Conservation (phyloP, 345 rosid genomes). For the Jatropha curcas region DNA sequence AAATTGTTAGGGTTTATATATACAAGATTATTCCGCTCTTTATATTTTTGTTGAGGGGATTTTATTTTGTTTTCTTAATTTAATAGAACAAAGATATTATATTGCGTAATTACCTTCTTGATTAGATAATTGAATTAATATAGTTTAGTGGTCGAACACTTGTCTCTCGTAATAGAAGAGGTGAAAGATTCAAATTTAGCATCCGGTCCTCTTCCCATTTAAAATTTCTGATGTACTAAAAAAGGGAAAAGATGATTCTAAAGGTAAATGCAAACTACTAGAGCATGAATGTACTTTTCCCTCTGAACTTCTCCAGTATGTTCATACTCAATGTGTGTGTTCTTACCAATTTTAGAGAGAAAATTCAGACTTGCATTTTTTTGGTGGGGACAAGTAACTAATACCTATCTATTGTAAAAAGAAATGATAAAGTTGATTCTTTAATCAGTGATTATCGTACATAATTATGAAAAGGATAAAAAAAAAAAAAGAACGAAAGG, state of each 20-base stretch:
- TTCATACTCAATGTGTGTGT: too few relatives aligned
- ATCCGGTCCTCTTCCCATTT: too few relatives aligned
- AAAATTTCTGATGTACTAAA: too few relatives aligned
- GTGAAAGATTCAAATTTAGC: too few relatives aligned
- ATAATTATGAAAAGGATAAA: conserved; percentile 3
- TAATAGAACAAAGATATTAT: not conserved
- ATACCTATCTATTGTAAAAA: not conserved
- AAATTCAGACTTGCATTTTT: not conserved
- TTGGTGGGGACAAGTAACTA: conserved; percentile 10
- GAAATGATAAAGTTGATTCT: not conserved
- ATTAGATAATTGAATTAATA: too few relatives aligned
- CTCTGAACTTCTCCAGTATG: too few relatives aligned
- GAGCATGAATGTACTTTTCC: not conserved
- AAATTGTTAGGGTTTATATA: too few relatives aligned
- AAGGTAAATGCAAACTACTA: not conserved
- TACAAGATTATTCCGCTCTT: too few relatives aligned
- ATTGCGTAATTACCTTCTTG: not conserved
- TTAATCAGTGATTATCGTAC: conserved; percentile 15
- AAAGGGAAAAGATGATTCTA: not conserved
- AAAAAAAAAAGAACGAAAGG: not conserved
- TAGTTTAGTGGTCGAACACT: too few relatives aligned
- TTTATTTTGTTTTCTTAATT: not conserved
- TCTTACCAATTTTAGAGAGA: not conserved
- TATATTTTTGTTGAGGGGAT: not conserved
- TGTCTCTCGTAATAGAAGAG: not conserved